Conservation (phyloP, 1,284 basidiomycete genomes). For the Exobasidium cylindrosporum region DNA sequence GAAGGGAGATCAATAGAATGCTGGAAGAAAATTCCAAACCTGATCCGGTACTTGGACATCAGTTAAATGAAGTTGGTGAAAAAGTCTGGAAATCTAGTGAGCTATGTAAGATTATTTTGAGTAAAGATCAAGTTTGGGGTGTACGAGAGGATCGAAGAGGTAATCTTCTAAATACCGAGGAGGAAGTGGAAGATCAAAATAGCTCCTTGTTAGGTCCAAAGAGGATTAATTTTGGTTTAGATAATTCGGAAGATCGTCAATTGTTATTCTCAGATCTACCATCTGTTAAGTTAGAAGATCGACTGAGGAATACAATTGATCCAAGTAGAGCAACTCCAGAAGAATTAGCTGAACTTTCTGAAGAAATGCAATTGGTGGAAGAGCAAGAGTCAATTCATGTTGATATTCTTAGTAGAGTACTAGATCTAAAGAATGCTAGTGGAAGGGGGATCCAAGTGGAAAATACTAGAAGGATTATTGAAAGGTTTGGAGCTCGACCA, state of each 20-base stretch:
- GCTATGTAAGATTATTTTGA: conserved; percentile 39
- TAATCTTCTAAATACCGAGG: conserved; percentile 31
- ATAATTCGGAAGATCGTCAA: conserved; percentile 26
- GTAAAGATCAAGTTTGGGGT: conserved; percentile 49
- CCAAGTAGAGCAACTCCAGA: not conserved
- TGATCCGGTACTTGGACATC: conserved; percentile 68
- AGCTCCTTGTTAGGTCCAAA: conserved; percentile 24
- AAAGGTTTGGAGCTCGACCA: conserved; percentile 65
- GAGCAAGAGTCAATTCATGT: conserved; percentile 60
- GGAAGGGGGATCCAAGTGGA: conserved; percentile 78
- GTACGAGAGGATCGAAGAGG: conserved; percentile 47
- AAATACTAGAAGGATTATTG: conserved; percentile 76
- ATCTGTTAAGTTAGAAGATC: conserved; percentile 47
- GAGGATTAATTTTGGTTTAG: conserved; percentile 49
- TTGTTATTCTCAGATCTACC: conserved; percentile 49
- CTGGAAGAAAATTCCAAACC: conserved; percentile 59
- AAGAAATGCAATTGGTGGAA: conserved; percentile 11
- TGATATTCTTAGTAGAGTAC: conserved; percentile 66
- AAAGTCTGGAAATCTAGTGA: conserved; percentile 40
- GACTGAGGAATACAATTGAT: conserved; percentile 22
- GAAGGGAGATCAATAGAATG: conserved; percentile 44
- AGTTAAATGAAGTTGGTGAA: conserved; percentile 58
- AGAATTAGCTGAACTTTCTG: not conserved
- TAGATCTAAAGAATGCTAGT: conserved; percentile 83
- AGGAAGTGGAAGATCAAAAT: conserved; percentile 14